Evolutionary conservation across 768 basidiomycete genomes (phyloP).

Genomic region (Ramaria rubella): DNA sequence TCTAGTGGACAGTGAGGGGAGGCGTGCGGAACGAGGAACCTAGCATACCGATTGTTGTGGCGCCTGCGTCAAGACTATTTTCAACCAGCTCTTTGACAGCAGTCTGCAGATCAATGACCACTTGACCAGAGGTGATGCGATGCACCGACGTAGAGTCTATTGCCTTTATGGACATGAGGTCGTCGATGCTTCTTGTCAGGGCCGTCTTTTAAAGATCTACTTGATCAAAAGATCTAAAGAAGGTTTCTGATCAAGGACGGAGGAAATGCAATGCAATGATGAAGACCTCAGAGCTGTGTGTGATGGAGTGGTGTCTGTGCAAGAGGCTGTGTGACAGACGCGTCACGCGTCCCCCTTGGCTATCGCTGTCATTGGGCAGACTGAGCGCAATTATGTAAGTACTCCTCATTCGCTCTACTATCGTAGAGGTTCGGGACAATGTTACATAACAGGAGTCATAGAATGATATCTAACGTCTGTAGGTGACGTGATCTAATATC

Average conservation of each 20-base stretch:
- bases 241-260: neutral
- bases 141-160: slow-evolving; percentile 80
- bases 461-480: too few species aligned
- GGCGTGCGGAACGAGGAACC: neutral
- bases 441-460: too few species aligned
- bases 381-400: too few species aligned
- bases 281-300: neutral
- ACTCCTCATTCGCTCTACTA: too few species aligned
- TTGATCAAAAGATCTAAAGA: neutral
- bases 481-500: neutral
- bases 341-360: too few species aligned
- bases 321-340: neutral
- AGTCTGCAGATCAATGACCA: slow-evolving; percentile 87
- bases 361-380: too few species aligned
- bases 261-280: neutral
- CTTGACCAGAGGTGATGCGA: slow-evolving; percentile 89
- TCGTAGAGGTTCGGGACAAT: too few species aligned
- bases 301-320: neutral
- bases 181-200: neutral
- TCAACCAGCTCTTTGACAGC: slow-evolving; percentile 96
- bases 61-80: slow-evolving; percentile 91
- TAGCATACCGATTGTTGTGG: slow-evolving; percentile 71
- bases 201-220: neutral
- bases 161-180: slow-evolving; percentile 34
- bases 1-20: slow-evolving; percentile 42